Percentiles rank a stretch among this genome's conserved stretches.
These are phyloP conservation scores for Papilionanthe hybrid DNA, from an alignment of 116 monocot genomes.

Conservation along the genomic window DNA sequence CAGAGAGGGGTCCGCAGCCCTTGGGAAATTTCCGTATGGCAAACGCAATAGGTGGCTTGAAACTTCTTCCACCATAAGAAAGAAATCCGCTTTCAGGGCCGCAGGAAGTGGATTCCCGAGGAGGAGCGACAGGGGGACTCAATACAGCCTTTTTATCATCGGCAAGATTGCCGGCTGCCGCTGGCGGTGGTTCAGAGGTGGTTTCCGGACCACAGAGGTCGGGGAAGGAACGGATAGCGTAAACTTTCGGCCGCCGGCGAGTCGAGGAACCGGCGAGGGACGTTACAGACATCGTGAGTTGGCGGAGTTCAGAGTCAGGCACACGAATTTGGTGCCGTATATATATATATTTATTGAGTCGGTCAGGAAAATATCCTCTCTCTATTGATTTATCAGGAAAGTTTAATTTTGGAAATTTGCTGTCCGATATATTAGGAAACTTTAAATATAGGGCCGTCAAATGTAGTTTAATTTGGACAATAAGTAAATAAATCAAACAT, in stretches of 20 bases:
- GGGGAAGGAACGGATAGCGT: slow-evolving; percentile 6
- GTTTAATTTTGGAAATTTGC: too few relatives aligned
- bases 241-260: not conserved
- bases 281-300: not conserved
- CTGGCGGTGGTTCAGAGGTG: too few relatives aligned
- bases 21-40: slow-evolving; percentile 3
- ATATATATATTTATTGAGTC: too few relatives aligned
- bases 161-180: too few relatives aligned
- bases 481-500: too few relatives aligned
- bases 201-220: not conserved
- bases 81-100: not conserved
- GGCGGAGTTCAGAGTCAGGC: not conserved
- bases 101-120: not conserved
- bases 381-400: too few relatives aligned
- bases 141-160: not conserved
- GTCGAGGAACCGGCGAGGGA: not conserved
- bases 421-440: too few relatives aligned
- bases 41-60: not conserved
- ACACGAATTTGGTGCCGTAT: too few relatives aligned
- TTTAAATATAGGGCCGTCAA: too few relatives aligned
- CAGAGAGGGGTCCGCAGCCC: not conserved
- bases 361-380: too few relatives aligned
- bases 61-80: not conserved
- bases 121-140: not conserved
- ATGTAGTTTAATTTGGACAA: too few relatives aligned